A percentile compares a stretch with the other conserved stretches of the same genome.
These are phyloP conservation scores for Aspergillus ostianus DNA, from an alignment of 495 filamentous ascomycete species.

Conservation along the genomic window DNA sequence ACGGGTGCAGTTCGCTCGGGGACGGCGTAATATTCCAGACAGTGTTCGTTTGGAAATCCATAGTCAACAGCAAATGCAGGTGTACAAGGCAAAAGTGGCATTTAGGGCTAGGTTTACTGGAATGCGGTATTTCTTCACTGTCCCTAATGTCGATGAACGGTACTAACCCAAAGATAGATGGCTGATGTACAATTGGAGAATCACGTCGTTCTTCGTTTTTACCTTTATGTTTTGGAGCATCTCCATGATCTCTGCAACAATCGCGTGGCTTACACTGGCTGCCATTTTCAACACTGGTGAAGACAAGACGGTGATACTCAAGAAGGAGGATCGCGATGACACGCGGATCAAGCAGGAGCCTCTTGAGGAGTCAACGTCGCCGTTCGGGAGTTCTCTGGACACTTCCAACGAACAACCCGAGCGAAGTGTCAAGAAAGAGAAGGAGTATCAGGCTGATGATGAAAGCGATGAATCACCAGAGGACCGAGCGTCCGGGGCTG, in stretches of 20 bases:
- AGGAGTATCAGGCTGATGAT: slow-evolving; percentile 21
- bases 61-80: slow-evolving; percentile 61
- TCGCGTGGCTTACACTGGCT: slow-evolving; percentile 57
- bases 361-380: slow-evolving; percentile 18
- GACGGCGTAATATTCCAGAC: slow-evolving; percentile 55
- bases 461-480: slow-evolving; percentile 6
- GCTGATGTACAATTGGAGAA: slow-evolving; percentile 79
- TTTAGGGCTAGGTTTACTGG: slow-evolving; percentile 73
- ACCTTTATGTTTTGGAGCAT: slow-evolving; percentile 70
- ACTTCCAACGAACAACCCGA: slow-evolving; percentile 7
- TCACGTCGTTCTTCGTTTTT: slow-evolving; percentile 65
- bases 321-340: slow-evolving; percentile 20
- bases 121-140: slow-evolving; percentile 48
- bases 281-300: slow-evolving; percentile 27
- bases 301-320: slow-evolving; percentile 23
- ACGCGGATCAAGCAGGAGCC: slow-evolving; percentile 31
- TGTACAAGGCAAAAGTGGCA: slow-evolving; percentile 67
- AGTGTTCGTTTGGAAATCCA: slow-evolving; percentile 65
- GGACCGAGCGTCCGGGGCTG: slow-evolving; percentile 17
- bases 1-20: slow-evolving; percentile 58
- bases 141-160: neutral
- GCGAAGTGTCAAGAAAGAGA: slow-evolving; percentile 22
- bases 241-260: slow-evolving; percentile 59
- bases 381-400: slow-evolving; percentile 14
- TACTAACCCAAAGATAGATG: slow-evolving; percentile 45